Conservation (phyloP, 202 grass and related monocot species). For the Panicum virgatum region DNA sequence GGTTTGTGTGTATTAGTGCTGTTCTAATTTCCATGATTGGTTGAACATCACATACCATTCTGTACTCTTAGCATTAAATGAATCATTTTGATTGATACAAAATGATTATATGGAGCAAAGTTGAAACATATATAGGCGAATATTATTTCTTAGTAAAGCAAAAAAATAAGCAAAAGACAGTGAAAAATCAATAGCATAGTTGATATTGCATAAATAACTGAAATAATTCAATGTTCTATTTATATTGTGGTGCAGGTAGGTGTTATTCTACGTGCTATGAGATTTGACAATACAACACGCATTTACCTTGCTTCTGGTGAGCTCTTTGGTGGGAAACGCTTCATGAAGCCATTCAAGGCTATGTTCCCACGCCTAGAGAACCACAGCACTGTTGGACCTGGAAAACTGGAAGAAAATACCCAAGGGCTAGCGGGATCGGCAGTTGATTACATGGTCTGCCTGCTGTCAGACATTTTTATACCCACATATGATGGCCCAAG, state of each 20-base stretch:
- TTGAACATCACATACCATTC: not conserved
- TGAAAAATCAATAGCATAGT: not conserved
- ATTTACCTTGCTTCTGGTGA: constrained; percentile 83
- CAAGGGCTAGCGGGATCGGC: constrained; percentile 81
- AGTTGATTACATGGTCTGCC: constrained; percentile 98
- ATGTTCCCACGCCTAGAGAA: constrained; percentile 81
- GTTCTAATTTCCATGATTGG: constrained; percentile 7
- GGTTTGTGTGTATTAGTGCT: not conserved
- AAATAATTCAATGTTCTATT: too few relatives aligned
- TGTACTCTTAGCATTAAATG: not conserved
- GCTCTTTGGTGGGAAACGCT: constrained; percentile 70
- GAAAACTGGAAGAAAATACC: constrained; percentile 84
- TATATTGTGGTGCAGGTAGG: constrained; percentile 56
- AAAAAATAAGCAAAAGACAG: not conserved
- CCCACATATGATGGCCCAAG: constrained; percentile 94
- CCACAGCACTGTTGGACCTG: constrained; percentile 72
- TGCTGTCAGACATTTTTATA: constrained; percentile 93
- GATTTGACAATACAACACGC: constrained; percentile 66
- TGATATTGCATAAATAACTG: constrained; percentile 5
- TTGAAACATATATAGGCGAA: constrained; percentile 7
- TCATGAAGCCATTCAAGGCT: constrained; percentile 67
- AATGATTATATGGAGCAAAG: constrained; percentile 4
- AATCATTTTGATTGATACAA: constrained; percentile 13
- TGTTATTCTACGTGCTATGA: constrained; percentile 54
- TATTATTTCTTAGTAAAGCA: not conserved